These are phyloP conservation scores for Tausonia pullulans DNA, from an alignment of 1,284 basidiomycete genomes.

Conservation along the genomic window DNA sequence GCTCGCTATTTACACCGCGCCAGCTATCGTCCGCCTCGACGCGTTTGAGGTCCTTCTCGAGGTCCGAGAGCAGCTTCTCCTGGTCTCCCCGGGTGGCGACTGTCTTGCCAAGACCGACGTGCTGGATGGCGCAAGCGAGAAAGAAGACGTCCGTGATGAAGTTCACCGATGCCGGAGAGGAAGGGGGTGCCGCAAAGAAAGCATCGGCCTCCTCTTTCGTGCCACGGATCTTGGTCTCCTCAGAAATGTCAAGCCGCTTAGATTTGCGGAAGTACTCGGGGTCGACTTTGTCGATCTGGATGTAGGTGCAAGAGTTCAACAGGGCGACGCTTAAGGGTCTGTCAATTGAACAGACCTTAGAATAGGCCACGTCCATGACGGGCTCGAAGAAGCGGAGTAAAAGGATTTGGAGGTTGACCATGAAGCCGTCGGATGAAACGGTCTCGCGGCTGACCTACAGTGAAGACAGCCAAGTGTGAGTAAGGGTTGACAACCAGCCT, in stretches of 20 bases:
- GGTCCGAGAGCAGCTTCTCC: conserved; percentile 60
- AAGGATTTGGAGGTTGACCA: conserved; percentile 78
- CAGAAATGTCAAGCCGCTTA: conserved; percentile 57
- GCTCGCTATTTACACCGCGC: conserved; percentile 50
- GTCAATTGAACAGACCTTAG: conserved; percentile 50
- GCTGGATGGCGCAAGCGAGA: conserved; percentile 68
- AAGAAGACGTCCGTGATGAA: conserved; percentile 97
- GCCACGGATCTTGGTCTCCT: conserved; percentile 85
- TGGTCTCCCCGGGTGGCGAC: conserved; percentile 61
- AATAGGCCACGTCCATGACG: conserved; percentile 84
- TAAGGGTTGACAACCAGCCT: background rate
- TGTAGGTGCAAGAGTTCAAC: background rate
- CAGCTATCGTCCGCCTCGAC: conserved; percentile 64
- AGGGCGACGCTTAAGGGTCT: background rate
- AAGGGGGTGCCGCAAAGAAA: conserved; percentile 46
- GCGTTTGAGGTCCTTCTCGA: conserved; percentile 64
- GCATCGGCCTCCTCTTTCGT: conserved; percentile 68
- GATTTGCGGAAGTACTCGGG: conserved; percentile 64
- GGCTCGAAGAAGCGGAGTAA: conserved; percentile 86
- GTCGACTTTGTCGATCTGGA: conserved; percentile 83
- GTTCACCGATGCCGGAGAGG: conserved; percentile 38
- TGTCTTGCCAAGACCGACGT: conserved; percentile 72
- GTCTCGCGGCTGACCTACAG: conserved; percentile 64
- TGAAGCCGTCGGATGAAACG: conserved; percentile 84
- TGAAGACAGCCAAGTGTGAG: conserved; percentile 8